Evolutionary conservation across 2,329 filamentous ascomycete genomes (phyloP).

Genomic region (Tolypocladium album): DNA sequence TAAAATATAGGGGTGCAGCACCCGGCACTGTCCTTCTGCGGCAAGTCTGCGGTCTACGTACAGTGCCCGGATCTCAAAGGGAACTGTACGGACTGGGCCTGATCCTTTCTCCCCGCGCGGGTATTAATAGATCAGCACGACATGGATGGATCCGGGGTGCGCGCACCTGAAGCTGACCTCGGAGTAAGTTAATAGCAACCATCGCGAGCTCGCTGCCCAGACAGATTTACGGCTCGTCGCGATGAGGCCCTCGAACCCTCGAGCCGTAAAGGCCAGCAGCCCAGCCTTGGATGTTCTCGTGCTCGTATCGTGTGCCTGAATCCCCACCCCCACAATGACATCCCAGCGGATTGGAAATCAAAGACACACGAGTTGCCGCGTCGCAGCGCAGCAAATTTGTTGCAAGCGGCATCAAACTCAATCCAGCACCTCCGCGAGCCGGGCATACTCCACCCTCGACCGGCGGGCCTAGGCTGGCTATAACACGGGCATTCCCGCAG

Average conservation of each 20-base stretch:
- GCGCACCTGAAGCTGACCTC: neutral
- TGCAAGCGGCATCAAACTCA: neutral
- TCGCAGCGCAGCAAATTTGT: neutral
- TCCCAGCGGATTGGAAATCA: neutral
- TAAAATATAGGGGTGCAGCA: slow-evolving; percentile 1
- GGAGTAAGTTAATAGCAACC: neutral
- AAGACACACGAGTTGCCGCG: neutral
- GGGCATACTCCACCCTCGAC: neutral
- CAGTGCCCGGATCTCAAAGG: neutral
- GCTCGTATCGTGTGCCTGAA: neutral
- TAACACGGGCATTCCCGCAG: neutral
- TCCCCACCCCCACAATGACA: neutral
- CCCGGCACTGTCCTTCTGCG: neutral
- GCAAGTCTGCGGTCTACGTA: fast-evolving
- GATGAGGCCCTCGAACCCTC: too few relatives aligned
- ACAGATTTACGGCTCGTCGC: neutral
- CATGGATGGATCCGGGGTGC: neutral
- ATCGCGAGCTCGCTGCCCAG: neutral
- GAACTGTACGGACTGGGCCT: neutral
- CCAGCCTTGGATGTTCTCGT: neutral
- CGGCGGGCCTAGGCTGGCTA: too few relatives aligned
- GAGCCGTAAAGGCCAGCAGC: neutral
- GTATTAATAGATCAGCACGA: neutral
- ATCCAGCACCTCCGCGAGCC: neutral
- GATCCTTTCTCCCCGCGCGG: neutral